Evolutionary conservation across 495 filamentous ascomycete species (phyloP), one percentile per base, ranked within the genome.

Genomic region (Penicillium lividum): DNA sequence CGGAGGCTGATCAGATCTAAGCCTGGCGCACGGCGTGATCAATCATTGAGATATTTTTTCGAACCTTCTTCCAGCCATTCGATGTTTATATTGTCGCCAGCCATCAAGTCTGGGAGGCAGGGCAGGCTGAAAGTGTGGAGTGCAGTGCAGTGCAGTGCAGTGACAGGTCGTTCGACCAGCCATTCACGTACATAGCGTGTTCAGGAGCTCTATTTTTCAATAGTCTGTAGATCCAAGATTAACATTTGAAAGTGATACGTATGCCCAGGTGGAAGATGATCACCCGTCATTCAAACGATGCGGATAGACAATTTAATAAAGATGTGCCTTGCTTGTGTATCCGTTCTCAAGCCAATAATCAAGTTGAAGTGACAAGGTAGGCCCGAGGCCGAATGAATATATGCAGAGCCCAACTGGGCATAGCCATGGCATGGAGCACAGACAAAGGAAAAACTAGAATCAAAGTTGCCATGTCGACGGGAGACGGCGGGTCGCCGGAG

Each of bases 121-220:
- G 49, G 8, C 7, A 33, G 15, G 25, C 22, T 22, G 47, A 11
- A 38, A 16, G 10, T 49, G 27, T 45, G 22, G 16, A 51, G 34
- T 40, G 42, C 30, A 55, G 52, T n/a, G 31, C 8, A 55, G 52
- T n/a, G 31, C 8, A 43, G 36, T 50, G 53, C 42, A 57, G 42
- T 57, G 57, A 53, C 57, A 54, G 50, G 38, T 54, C 60, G 61
- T 59, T 59, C 42, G 31, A 54, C 54, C 57, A 56, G 48, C 40
- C 48, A 54, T 48, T 22, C 44, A 29, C 31, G 52, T 29, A 38
- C 46, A 22, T 49, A 59, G 38, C 47, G 56, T 63, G 61, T 56
- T 48, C 58, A 54, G 62, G 50, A 46, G 46, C 22, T 2, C 22
- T 22, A 60, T 58, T 33, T 33, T 57, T 60, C 62, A 60, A 60